Base-by-base conservation (phyloP, 2,329 filamentous ascomycete species). In the Diaporthe velutina region DNA sequence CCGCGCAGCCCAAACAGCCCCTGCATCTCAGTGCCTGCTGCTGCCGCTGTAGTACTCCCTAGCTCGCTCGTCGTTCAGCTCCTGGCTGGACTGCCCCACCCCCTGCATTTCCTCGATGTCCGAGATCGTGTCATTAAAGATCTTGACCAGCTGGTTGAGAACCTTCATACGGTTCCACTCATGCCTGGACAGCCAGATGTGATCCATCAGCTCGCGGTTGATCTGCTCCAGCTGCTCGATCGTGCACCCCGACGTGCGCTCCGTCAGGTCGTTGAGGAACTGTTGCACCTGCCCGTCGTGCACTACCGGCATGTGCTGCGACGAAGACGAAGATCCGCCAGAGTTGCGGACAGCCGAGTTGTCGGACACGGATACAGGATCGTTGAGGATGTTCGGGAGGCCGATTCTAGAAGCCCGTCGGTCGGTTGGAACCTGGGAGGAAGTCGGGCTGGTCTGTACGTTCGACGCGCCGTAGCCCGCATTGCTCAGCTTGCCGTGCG, bases 181-280 rank as follows among this genome's bases (percentile, higher is more conserved):
- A 64, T 91, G 89, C 67, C 95, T 90, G 75, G 90, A 90, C 76
- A 88, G 89, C 97, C 97, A 99, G 58, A 98, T 90, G 77, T 93
- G 91, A 76, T 96, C 94, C 96, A 98, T 98, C 77, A 98, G 86
- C 78, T 93, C 92, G 10, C 95, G 93, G 82, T 96, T 96, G 82
- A 98, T 93, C 83, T 98, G 96, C 86, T 98, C 96, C 28, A 99
- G 86, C 83, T 99, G 96, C 84, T 99, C 97, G 70, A 99, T 94
- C 0, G 93, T 94, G 82, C 94, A 94, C 0, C 94, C 95, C 28
- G 91, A 92, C 2, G 94, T 96, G 58, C 88, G 87, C 38, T 89
- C 84, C 0, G 93, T 92, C 45, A 98, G 85, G 50, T 91, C 87
- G 0, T 87, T 82, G 73, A 95, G 88, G 73, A 97, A 88, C 9